phyloP scores from a whole-genome alignment of 2,329 filamentous ascomycete species.

The Sclerotinia glacialis region DNA sequence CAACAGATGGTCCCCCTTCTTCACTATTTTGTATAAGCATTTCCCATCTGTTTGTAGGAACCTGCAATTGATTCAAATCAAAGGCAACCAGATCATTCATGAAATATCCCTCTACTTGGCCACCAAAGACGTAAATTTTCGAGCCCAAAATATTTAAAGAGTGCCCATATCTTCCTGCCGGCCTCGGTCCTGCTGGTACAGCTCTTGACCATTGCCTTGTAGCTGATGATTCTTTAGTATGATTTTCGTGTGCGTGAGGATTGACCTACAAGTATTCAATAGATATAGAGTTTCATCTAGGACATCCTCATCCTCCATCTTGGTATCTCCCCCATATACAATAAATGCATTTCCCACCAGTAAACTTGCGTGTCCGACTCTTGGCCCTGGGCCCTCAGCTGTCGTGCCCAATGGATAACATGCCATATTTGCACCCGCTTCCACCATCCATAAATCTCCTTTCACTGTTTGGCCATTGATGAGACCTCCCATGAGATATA shows the following conservation, averaged over 20 bases:
- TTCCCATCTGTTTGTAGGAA: constrained; percentile 90
- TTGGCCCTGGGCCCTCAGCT: constrained; percentile 87
- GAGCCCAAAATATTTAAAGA: constrained; percentile 95
- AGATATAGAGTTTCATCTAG: constrained; percentile 95
- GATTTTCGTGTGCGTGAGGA: neutral
- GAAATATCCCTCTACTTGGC: constrained; percentile 94
- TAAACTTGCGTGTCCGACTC: constrained; percentile 90
- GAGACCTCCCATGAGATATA: constrained; percentile 96
- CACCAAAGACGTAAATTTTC: constrained; percentile 96
- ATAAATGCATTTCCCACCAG: constrained; percentile 98
- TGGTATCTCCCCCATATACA: constrained; percentile 97
- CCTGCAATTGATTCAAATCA: constrained; percentile 91
- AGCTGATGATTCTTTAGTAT: constrained; percentile 52
- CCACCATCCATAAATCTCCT: constrained; percentile 96
- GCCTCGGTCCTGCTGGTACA: constrained; percentile 79
- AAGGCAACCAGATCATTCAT: constrained; percentile 97
- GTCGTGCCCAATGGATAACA: constrained; percentile 92
- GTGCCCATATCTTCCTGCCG: constrained; percentile 90
- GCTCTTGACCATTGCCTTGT: constrained; percentile 98
- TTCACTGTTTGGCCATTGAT: constrained; percentile 95
- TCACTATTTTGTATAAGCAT: constrained; percentile 77
- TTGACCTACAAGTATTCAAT: constrained; percentile 85
- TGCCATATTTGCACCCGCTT: constrained; percentile 80
- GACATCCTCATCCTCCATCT: constrained; percentile 87
- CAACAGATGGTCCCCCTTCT: constrained; percentile 55